These are phyloP conservation scores for Epichloe sp. DNA, from an alignment of 2,329 filamentous ascomycete genomes.

Conservation along the genomic window DNA sequence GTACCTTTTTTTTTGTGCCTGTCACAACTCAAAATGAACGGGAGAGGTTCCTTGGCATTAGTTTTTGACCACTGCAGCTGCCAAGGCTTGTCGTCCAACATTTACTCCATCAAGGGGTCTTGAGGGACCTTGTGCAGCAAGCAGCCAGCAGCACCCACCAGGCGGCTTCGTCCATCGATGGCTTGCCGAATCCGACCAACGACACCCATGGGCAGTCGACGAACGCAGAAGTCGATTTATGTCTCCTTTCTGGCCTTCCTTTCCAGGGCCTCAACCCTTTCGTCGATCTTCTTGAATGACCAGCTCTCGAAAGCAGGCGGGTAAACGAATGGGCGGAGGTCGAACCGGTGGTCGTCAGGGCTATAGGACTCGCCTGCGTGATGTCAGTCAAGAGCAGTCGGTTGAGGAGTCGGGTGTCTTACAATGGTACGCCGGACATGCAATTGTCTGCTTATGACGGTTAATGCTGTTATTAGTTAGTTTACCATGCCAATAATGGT, in stretches of 20 bases:
- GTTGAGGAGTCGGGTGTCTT: neutral
- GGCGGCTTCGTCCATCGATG: too few relatives aligned
- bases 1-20: too few relatives aligned
- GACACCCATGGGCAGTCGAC: too few relatives aligned
- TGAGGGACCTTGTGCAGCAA: too few relatives aligned
- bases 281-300: slow-evolving; percentile 27
- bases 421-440: slow-evolving; percentile 1
- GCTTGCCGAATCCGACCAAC: too few relatives aligned
- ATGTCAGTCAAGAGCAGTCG: neutral
- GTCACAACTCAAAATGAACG: too few relatives aligned
- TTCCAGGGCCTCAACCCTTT: slow-evolving; percentile 21
- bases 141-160: too few relatives aligned
- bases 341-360: slow-evolving; percentile 4
- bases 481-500: too few relatives aligned
- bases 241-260: slow-evolving; percentile 6
- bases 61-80: too few relatives aligned
- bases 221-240: neutral
- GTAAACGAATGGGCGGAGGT: slow-evolving; percentile 15
- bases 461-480: slow-evolving; percentile 4
- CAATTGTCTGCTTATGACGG: neutral
- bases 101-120: too few relatives aligned
- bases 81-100: too few relatives aligned
- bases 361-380: neutral
- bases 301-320: slow-evolving; percentile 21
- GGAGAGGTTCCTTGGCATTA: too few relatives aligned